phyloP scores from a whole-genome alignment of 768 basidiomycete genomes.

The Mycena amicta region DNA sequence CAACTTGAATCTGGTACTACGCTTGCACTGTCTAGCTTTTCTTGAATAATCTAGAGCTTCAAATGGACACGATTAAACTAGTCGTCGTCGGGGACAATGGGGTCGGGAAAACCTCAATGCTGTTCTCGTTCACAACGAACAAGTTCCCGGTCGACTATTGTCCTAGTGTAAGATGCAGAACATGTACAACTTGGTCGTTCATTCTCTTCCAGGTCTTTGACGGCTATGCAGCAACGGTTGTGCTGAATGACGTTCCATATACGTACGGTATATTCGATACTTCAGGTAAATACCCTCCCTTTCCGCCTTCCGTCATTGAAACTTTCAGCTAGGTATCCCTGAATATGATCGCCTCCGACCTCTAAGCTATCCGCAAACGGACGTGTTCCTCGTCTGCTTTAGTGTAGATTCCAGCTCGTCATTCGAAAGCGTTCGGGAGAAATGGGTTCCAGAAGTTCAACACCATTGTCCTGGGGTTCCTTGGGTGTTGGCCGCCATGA shows the following conservation, averaged over 20 bases:
- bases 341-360: constrained; percentile 85
- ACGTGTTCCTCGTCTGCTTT: constrained; percentile 86
- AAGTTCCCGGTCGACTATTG: neutral
- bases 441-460: constrained; percentile 88
- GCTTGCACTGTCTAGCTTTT: too few species aligned
- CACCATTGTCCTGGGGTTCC: constrained; percentile 87
- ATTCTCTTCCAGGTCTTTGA: neutral
- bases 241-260: neutral
- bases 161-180: neutral
- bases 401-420: constrained; percentile 80
- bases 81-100: constrained; percentile 93
- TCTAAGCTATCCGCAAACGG: constrained; percentile 84
- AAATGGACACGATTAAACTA: neutral
- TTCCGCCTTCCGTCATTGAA: neutral
- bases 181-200: neutral
- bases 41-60: neutral
- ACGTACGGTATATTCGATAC: neutral
- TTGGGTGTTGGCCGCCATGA: constrained; percentile 82
- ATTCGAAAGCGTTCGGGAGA: constrained; percentile 88
- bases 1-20: too few species aligned
- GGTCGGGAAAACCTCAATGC: constrained; percentile 65
- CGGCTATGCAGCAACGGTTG: neutral
- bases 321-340: constrained; percentile 60
- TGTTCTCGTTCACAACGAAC: neutral
- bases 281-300: neutral